Base-by-base conservation (phyloP, 441 rosid genomes). In the Metrosideros polymorpha region DNA sequence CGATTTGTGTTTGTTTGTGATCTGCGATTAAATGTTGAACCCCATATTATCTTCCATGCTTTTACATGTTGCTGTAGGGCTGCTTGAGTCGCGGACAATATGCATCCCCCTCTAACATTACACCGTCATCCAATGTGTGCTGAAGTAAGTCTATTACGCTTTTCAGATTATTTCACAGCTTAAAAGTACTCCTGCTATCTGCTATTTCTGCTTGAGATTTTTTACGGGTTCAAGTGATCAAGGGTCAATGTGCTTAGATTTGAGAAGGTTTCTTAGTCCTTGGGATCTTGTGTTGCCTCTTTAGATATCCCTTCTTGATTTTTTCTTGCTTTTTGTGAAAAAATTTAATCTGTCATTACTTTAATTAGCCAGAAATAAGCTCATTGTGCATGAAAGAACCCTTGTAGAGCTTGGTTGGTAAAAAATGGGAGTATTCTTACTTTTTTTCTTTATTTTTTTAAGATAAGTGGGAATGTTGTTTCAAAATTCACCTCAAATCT, bases 31-130 rank as follows among this genome's bases (percentile, higher is more conserved):
- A 42, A 71, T 35, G 29, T 27, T 27, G 30, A 27, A 12, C n/a
- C n/a, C 13, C 61, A 56, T 56, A 12, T 56, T 56, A 27, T 56
- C 15, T 56, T 27, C 63, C 49, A 19, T 10, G 27, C 15, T 71
- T 71, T 71, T 39, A 32, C 47, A 22, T 10, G 17, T 25, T 39
- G 79, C 14, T 71, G 49, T 39, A 71, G 79, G 79, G 79, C n/a
- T 39, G 47, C n/a, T 54, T 77, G 87, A 71, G 8, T 52, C 12
- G 59, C 6, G 22, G 71, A 83, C 86, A 89, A 87, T 90, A 94
- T 97, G 99, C 99, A 97, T 94, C 99, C 99, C 90, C 99, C 98
- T 47, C 90, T 97, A 90, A 93, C 99, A 25, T 89, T 97, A 79
- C 99, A 97, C 84, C 91, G 94, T 85, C 99, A 97, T 85, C 99